Evolutionary conservation across 441 rosid genomes (phyloP), one percentile per base, ranked within the genome.

Genomic region (California macrophylla): DNA sequence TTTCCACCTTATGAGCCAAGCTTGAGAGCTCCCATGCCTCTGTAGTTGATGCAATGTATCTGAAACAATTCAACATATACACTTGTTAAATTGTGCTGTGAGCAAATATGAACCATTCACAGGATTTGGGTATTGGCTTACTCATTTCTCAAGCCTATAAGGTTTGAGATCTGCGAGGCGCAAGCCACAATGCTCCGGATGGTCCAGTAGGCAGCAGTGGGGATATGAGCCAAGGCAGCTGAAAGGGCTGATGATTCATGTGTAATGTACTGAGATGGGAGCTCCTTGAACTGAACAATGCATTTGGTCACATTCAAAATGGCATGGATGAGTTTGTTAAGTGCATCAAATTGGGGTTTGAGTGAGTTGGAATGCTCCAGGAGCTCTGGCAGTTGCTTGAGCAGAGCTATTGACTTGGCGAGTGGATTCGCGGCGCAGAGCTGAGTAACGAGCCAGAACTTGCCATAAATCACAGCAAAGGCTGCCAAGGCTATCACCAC

Each of bases 151-250:
- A 76, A 24, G 40, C 82, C 82, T 6, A 69, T 68, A 9, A 80
- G 69, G 68, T 77, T 74, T 13, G 76, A 64, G 26, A 77, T 78
- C 66, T 78, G 80, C 1, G 76, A 52, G 30, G 84, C 74, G 50
- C 87, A 75, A 23, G 82, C 75, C 64, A 82, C 81, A 10, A 78
- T 73, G 60, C 85, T 82, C 2, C 83, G 74, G 4, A 84, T 78
- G 52, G 82, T 77, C 87, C 85, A 84, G 65, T 82, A 80, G 10
- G 71, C 78, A 28, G 85, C 80, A 2, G 72, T 78, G 7, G 84
- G 84, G 47, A 84, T 71, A 50, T 73, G 71, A 36, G 81, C 76
- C 68, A 76, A 24, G 70, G 84, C 82, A 4, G 8, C 58, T 0
- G 80, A 68, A 69, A 80, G 69, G 18, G 81, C 78, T 12, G 79